Evolutionary conservation across 768 basidiomycete species (phyloP), one percentile per base, ranked within the genome.

Genomic region (Asterophora parasitica): DNA sequence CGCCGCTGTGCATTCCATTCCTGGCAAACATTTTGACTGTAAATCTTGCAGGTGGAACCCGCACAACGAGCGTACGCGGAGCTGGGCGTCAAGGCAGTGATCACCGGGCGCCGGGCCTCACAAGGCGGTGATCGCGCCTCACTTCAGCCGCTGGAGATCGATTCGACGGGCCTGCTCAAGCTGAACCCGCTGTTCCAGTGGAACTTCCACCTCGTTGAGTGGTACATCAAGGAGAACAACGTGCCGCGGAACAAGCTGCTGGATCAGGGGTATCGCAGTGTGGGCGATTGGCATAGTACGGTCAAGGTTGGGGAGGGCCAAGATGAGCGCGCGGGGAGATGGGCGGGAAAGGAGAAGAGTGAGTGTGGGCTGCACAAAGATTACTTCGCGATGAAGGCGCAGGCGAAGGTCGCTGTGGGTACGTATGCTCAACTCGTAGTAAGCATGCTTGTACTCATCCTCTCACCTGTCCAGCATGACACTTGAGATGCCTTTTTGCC

Each of bases 201-300:
- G 96, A 79, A 77, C 16, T 95, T 96, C 66, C 63, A 70, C 7
- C 66, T 89, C 33, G 89, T 97, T 13, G 85, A 96, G 52, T 83
- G 81, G 64, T 94, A 97, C 64, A 76, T 95, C 52, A 80, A 80
- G 35, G 74, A 78, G 50, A 81, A 97, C 67, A 68, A 79, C 37
- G 93, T 97, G 0, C 94, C 94, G 2, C 80, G 82, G 51, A 98
- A 99, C 71, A 81, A 78, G 51, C 75, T 99, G 4, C 78, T 99
- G 33, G 82, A 81, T 50, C 82, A 92, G 62, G 96, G 96, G 3
- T 99, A 98, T 72, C 86, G 84, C 58, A 92, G 90, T 61, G 82
- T 99, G 53, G 96, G 96, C 3, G 96, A 99, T 67, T 95, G 94
- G 89, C 96, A 99, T 68, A 94, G 91, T 52, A 99, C 96, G 0